Evolutionary conservation across 2,329 filamentous ascomycete species (phyloP), one percentile per base, ranked within the genome.

Genomic region (Fusarium cyanostomum): DNA sequence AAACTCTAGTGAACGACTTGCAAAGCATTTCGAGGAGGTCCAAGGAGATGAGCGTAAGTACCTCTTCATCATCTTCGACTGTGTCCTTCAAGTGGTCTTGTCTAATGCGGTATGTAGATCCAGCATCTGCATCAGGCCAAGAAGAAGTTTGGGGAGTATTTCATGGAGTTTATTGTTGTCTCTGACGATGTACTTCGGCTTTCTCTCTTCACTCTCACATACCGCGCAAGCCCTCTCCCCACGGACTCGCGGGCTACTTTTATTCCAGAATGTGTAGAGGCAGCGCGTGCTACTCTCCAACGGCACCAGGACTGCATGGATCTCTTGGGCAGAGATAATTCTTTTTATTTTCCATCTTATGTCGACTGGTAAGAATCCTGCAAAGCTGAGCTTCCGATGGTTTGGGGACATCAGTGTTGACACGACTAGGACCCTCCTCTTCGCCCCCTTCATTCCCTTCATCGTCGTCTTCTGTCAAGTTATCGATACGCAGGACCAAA

Each of bases 361-460:
- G 72, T 82, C 43, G 76, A 81, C 55, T 82, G 79, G 79, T 80
- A 52, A 68, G 75, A 15, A 5, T 4, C 7, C 21, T n/a, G 3
- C 15, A 7, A 18, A 10, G 5, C 13, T 5, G 5, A n/a, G 16
- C 8, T 2, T 24, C 21, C 10, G 10, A 10, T n/a, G 12, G 12
- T 3, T 13, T 8, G 9, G 5, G 5, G 5, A 3, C 1, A 7
- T 6, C 5, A 13, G 18, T 39, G 6, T 53, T 71, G 18, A 72
- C 30, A 49, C 7, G 3, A 13, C 11, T 27, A 81, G 79, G 79
- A 80, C 77, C 1, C 72, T 82, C 5, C 72, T 83, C 3, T 82
- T 83, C 64, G 79, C 81, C 11, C 83, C 82, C 0, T 84, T 85
- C 56, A 81, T 82, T 11, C 80, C 82, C 0, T 85, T 84, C 66